Percentiles rank a stretch among this genome's conserved stretches.
Conservation (phyloP, 495 filamentous ascomycete genomes). For the Xeromyces bisporus region DNA sequence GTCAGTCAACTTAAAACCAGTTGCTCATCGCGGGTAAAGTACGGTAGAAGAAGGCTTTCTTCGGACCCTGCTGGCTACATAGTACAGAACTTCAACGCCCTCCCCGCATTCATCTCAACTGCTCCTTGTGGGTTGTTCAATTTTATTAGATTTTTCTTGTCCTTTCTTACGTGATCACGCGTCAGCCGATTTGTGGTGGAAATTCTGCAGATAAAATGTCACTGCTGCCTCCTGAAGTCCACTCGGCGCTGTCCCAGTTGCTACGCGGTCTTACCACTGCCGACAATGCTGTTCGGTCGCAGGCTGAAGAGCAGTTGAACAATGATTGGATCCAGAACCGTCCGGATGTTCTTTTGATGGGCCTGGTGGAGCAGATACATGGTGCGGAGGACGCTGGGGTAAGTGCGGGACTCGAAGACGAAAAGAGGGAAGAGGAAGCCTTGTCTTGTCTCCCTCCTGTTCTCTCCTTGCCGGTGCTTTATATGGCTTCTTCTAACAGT, state of each 20-base stretch:
- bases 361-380: conserved; percentile 79
- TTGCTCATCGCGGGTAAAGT: neutral
- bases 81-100: neutral
- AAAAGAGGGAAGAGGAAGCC: conserved; percentile 1
- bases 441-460: no score
- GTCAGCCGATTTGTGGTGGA: no score
- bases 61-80: neutral
- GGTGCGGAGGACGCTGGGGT: conserved; percentile 51
- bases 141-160: no score
- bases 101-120: neutral
- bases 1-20: conserved; percentile 15
- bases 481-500: neutral
- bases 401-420: conserved; percentile 16
- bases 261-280: conserved; percentile 73
- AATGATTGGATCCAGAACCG: conserved; percentile 68
- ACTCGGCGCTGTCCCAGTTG: conserved; percentile 67
- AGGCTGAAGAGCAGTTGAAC: conserved; percentile 78
- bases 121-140: neutral
- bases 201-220: conserved; percentile 45
- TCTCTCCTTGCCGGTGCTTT: no score
- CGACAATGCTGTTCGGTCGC: conserved; percentile 69
- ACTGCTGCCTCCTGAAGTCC: conserved; percentile 62
- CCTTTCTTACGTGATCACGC: no score
- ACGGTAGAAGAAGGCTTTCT: neutral
- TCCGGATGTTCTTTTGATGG: conserved; percentile 81